A percentile compares a stretch with the other conserved stretches of the same genome.
These are phyloP conservation scores for Phytophthora pistaciae DNA, from an alignment of 352 stramenopile genomes.

Conservation along the genomic window DNA sequence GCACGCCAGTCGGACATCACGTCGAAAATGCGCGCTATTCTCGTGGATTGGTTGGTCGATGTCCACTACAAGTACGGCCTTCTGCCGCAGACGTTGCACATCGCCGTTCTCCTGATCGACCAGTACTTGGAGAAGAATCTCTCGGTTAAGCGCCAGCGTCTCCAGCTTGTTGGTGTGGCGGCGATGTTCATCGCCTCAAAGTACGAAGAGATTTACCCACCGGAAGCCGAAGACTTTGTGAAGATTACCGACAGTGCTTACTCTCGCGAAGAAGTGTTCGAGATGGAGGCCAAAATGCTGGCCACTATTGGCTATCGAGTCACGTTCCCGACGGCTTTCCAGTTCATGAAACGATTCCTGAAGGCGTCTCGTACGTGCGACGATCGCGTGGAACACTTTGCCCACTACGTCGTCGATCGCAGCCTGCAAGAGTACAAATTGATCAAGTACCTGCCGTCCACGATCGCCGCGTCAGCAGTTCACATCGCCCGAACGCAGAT, in stretches of 20 bases:
- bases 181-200: constrained; percentile 98
- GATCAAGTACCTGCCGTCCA: constrained; percentile 97
- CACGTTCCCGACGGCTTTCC: constrained; percentile 85
- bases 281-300: constrained; percentile 86
- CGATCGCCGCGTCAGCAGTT: constrained; percentile 97
- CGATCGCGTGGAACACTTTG: constrained; percentile 89
- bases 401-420: constrained; percentile 98
- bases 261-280: constrained; percentile 79
- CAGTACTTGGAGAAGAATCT: constrained; percentile 79
- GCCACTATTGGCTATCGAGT: constrained; percentile 79
- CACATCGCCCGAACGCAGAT: constrained; percentile 95
- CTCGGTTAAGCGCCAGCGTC: constrained; percentile 78
- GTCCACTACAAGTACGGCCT: constrained; percentile 89
- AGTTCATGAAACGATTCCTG: constrained; percentile 90
- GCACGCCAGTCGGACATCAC: constrained; percentile 97
- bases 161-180: constrained; percentile 97
- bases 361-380: constrained; percentile 82
- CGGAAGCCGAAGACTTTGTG: constrained; percentile 94
- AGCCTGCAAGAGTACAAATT: constrained; percentile 99
- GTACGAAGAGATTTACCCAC: constrained; percentile 98
- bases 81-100: constrained; percentile 82
- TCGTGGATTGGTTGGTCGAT: constrained; percentile 99
- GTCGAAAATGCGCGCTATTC: constrained; percentile 98
- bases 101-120: constrained; percentile 88
- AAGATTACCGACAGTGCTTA: constrained; percentile 98